A percentile compares a stretch with the other conserved stretches of the same genome.
Evolutionary conservation across 352 stramenopile genomes (phyloP).

Genomic region (Thalassiosira exigua): DNA sequence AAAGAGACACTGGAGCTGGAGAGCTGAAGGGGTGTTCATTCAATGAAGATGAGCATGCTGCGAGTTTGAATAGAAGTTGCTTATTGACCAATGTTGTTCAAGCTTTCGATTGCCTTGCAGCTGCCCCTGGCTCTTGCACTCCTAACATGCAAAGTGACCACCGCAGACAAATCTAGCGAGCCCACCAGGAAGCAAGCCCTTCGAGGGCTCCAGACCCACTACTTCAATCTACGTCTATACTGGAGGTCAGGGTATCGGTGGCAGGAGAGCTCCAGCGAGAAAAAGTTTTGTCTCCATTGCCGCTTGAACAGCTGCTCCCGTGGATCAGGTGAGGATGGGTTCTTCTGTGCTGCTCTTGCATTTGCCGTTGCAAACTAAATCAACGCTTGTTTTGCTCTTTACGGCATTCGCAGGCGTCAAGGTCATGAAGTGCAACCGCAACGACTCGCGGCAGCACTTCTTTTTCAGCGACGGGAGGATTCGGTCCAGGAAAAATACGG

Average conservation of each 20-base stretch:
- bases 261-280: slow-evolving; percentile 50
- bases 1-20: no score
- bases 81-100: no score
- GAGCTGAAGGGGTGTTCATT: no score
- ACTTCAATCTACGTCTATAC: slow-evolving; percentile 47
- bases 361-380: slow-evolving; percentile 12
- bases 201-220: slow-evolving; percentile 2
- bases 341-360: not conserved
- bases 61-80: no score
- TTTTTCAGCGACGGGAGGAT: slow-evolving; percentile 46
- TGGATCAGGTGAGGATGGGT: slow-evolving; percentile 21
- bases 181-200: not conserved
- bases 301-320: not conserved
- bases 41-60: no score
- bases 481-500: slow-evolving; percentile 35
- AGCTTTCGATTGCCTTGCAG: not conserved
- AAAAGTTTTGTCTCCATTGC: slow-evolving; percentile 24
- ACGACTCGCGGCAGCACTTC: slow-evolving; percentile 47
- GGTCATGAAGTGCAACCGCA: slow-evolving; percentile 26
- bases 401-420: slow-evolving; percentile 26
- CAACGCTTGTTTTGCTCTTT: no score
- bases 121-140: not conserved
- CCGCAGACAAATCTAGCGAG: not conserved
- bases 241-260: slow-evolving; percentile 53
- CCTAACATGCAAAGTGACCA: not conserved